Evolutionary conservation across 192 early-diverging fungal genomes (phyloP).

Genomic region (Funneliformis geosporum): DNA sequence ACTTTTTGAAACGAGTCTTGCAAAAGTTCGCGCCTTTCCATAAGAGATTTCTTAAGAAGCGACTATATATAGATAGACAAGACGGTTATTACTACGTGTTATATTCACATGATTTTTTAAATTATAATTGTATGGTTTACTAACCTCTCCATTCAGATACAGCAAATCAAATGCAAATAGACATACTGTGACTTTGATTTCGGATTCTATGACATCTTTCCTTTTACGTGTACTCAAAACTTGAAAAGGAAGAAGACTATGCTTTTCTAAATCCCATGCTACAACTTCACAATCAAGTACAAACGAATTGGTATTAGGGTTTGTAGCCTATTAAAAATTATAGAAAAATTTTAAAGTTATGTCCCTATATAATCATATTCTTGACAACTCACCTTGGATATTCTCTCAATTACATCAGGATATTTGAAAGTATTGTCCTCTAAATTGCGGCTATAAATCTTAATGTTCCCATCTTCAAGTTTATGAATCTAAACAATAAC

Average conservation of each 20-base stretch:
- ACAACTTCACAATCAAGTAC: constrained; percentile 99
- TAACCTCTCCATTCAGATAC: constrained; percentile 89
- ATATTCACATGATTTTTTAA: background rate
- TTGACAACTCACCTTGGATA: constrained; percentile 61
- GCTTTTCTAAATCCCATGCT: constrained; percentile 88
- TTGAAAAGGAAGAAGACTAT: constrained; percentile 95
- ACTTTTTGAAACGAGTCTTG: constrained; percentile 70
- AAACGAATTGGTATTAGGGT: constrained; percentile 74
- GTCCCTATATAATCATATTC: background rate
- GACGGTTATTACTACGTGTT: background rate
- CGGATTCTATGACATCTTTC: constrained; percentile 90
- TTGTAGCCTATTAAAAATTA: constrained; percentile 45
- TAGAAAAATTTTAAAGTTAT: background rate
- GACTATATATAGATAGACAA: constrained; percentile 46
- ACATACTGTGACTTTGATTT: constrained; percentile 94
- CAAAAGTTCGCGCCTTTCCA: constrained; percentile 74
- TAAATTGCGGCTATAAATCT: constrained; percentile 91
- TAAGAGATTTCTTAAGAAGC: constrained; percentile 74
- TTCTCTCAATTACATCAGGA: constrained; percentile 85
- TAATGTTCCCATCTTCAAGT: constrained; percentile 71
- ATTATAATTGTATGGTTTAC: background rate
- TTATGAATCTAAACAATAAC: constrained; percentile 71
- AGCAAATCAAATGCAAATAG: constrained; percentile 97
- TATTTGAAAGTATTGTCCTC: constrained; percentile 94
- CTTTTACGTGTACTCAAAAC: constrained; percentile 91